These are phyloP conservation scores for Lactarius psammicola DNA, from an alignment of 768 basidiomycete species.

Conservation along the genomic window DNA sequence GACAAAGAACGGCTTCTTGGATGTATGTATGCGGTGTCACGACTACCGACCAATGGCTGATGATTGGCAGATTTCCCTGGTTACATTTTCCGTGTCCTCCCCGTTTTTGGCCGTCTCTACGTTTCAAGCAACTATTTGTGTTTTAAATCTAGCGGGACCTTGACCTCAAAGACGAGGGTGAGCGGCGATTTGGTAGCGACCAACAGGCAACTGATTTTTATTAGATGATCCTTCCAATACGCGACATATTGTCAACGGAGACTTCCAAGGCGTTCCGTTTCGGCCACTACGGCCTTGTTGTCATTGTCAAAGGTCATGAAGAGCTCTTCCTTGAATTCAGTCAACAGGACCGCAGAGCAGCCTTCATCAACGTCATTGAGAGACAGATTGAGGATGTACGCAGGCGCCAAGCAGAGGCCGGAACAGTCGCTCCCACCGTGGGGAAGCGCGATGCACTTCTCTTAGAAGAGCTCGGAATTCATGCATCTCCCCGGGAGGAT, in stretches of 20 bases:
- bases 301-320: conserved; percentile 94
- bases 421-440: conserved; percentile 43
- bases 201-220: conserved; percentile 8
- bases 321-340: conserved; percentile 96
- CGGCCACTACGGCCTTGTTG: conserved; percentile 83
- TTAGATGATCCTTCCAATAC: conserved; percentile 93
- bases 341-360: conserved; percentile 73
- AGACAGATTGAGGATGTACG: conserved; percentile 75
- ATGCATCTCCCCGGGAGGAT: conserved; percentile 40
- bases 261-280: conserved; percentile 85
- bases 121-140: conserved; percentile 92
- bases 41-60: conserved; percentile 18
- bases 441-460: conserved; percentile 73
- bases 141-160: conserved; percentile 85
- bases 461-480: conserved; percentile 79
- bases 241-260: conserved; percentile 82
- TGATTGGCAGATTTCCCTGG: conserved; percentile 74
- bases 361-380: conserved; percentile 73
- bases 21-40: conserved; percentile 53
- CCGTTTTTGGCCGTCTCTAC: conserved; percentile 83
- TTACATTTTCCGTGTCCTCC: conserved; percentile 86
- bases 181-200: conserved; percentile 32
- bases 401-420: conserved; percentile 46
- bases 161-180: conserved; percentile 81
- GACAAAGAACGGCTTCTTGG: conserved; percentile 86